Evolutionary conservation across 225 moss, liverwort and hornwort genomes (phyloP), one percentile per base, ranked within the genome.

Genomic region (Climacium dendroides): DNA sequence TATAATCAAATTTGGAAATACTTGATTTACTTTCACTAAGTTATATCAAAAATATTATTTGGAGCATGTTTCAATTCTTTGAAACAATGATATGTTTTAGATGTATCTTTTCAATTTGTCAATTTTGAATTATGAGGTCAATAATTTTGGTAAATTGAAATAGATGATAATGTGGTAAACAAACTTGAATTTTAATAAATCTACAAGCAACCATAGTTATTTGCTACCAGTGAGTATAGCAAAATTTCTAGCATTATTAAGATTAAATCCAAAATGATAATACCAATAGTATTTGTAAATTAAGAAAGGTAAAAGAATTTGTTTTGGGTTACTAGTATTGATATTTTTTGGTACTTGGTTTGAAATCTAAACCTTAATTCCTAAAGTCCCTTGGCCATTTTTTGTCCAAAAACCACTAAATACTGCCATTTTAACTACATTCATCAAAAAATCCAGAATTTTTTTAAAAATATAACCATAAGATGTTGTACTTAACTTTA

Each of bases 311-410:
- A 58, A 19, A 79, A 79, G 28, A 14, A 0, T 30, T 19, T 43
- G 9, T 28, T 13, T 29, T 29, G 6, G 1, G 0, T 43, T 79
- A n/a, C n/a, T n/a, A n/a, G n/a, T n/a, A 13, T 54, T n/a, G 24
- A 54, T 3, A 14, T 0, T 4, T 23, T 52, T 24, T n/a, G 0
- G 1, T 77, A 14, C 0, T 79, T 60, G 15, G 1, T 15, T 76
- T 22, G 20, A 60, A 4, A 59, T 43, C 4, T 80, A 22, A 13
- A 32, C 4, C 2, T 19, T 17, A n/a, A n/a, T n/a, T n/a, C n/a
- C n/a, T n/a, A n/a, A n/a, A n/a, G n/a, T n/a, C n/a, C n/a, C n/a
- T n/a, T n/a, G n/a, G n/a, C n/a, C n/a, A n/a, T n/a, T n/a, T n/a
- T n/a, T n/a, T n/a, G n/a, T n/a, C n/a, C n/a, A n/a, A n/a, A n/a